Evolutionary conservation across 257 asterid species (phyloP).

Genomic region (Buddleja alternifolia): DNA sequence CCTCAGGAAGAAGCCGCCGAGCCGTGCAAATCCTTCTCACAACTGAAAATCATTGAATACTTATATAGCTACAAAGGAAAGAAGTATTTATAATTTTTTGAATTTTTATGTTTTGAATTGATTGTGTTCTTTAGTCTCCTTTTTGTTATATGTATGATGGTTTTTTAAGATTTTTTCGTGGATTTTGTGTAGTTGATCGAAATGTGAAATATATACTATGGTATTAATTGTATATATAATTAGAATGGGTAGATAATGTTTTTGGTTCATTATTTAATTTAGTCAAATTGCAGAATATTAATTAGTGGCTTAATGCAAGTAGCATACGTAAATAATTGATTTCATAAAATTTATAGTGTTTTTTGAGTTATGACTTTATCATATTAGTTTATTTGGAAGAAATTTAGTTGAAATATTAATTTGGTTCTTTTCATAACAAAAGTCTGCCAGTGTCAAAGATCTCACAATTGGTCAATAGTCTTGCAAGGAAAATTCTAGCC

Average conservation of each 20-base stretch:
- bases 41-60: constrained; percentile 8
- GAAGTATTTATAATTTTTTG: not conserved
- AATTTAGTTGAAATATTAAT: too few species aligned
- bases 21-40: constrained; percentile 33
- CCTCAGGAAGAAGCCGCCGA: constrained; percentile 29
- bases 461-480: too few species aligned
- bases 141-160: not conserved
- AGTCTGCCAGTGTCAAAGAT: too few species aligned
- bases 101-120: not conserved
- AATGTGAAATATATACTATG: too few species aligned
- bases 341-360: not conserved
- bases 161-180: not conserved
- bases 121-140: not conserved
- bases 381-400: too few species aligned
- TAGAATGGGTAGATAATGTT: not conserved
- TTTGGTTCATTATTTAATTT: not conserved
- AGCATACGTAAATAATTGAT: not conserved
- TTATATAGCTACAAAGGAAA: not conserved
- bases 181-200: not conserved
- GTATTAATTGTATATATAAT: not conserved
- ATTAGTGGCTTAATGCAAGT: not conserved
- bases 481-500: too few species aligned
- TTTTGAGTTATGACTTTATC: too few species aligned
- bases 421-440: too few species aligned
- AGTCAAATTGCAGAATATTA: not conserved